phyloP scores from a whole-genome alignment of 2,329 filamentous ascomycete genomes.

The Aureobasidium pullulans region DNA sequence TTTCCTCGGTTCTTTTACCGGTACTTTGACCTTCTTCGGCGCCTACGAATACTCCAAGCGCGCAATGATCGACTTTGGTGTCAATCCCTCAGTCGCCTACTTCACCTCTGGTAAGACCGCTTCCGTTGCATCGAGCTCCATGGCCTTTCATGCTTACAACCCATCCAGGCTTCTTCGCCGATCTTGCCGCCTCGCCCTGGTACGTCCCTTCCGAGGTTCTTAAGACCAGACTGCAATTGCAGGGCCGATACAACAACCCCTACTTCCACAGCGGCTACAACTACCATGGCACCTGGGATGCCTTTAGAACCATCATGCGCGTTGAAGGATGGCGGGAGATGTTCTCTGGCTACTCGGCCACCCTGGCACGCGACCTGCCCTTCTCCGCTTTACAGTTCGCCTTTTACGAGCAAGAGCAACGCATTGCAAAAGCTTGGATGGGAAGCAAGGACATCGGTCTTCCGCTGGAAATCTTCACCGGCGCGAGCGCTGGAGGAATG shows the following conservation, averaged over 20 bases:
- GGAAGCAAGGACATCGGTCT: slow-evolving; percentile 78
- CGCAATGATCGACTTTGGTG: slow-evolving; percentile 72
- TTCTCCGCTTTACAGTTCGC: slow-evolving; percentile 97
- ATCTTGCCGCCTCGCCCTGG: slow-evolving; percentile 82
- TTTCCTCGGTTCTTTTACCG: slow-evolving; percentile 83
- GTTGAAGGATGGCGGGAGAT: slow-evolving; percentile 77
- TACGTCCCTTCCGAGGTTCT: slow-evolving; percentile 97
- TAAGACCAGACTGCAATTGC: slow-evolving; percentile 92
- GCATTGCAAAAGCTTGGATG: slow-evolving; percentile 70
- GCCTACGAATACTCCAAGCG: slow-evolving; percentile 95
- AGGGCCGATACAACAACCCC: slow-evolving; percentile 92
- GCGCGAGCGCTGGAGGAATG: slow-evolving; percentile 81
- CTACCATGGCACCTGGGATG: slow-evolving; percentile 79
- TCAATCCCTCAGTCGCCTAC: slow-evolving; percentile 79
- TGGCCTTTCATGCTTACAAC: neutral
- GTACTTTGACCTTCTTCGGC: slow-evolving; percentile 91
- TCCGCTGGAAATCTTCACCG: slow-evolving; percentile 78
- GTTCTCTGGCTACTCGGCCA: slow-evolving; percentile 96
- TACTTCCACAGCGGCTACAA: slow-evolving; percentile 94
- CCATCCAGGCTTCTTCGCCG: slow-evolving; percentile 72
- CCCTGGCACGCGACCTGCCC: slow-evolving; percentile 84
- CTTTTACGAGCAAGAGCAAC: slow-evolving; percentile 93
- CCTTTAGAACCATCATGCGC: slow-evolving; percentile 74
- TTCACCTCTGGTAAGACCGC: slow-evolving; percentile 64
- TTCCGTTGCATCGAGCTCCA: neutral